These are phyloP conservation scores for Silene conica DNA, from an alignment of 148 eudicot species.

Conservation along the genomic window DNA sequence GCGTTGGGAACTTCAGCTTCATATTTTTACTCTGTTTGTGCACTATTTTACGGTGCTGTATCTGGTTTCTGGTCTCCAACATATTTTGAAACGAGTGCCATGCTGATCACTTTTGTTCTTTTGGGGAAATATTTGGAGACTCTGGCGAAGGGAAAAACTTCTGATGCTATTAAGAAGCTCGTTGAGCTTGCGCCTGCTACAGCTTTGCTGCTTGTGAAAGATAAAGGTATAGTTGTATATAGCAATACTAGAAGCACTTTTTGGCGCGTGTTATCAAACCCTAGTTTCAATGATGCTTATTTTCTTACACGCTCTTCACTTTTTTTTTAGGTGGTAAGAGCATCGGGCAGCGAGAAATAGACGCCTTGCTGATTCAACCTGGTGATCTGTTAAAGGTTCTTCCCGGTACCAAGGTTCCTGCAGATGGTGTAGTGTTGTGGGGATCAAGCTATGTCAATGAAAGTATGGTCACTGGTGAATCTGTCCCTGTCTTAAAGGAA, in stretches of 20 bases:
- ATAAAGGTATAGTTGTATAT: constrained; percentile 46
- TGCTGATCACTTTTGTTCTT: constrained; percentile 91
- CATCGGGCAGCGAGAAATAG: constrained; percentile 77
- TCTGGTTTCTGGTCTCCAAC: constrained; percentile 94
- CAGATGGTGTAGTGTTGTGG: constrained; percentile 81
- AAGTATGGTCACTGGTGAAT: constrained; percentile 99
- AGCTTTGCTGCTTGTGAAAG: constrained; percentile 70
- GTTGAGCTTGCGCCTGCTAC: constrained; percentile 95
- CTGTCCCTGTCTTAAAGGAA: constrained; percentile 77
- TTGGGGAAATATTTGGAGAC: constrained; percentile 91
- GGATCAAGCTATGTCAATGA: constrained; percentile 95
- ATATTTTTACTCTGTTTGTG: constrained; percentile 84
- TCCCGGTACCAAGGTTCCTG: constrained; percentile 90
- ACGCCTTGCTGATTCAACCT: constrained; percentile 89
- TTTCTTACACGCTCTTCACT: constrained; percentile 2
- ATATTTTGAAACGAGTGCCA: constrained; percentile 95
- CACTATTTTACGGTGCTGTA: constrained; percentile 80
- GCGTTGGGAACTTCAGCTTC: constrained; percentile 95
- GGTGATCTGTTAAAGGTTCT: constrained; percentile 83
- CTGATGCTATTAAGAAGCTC: constrained; percentile 88
- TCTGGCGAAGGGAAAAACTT: constrained; percentile 93
- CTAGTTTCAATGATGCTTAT: background rate
- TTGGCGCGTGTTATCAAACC: background rate
- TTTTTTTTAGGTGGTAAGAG: constrained; percentile 57
- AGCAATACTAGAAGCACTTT: background rate